phyloP scores from a whole-genome alignment of 768 basidiomycete species.

The Hemileccinum rubropunctum region DNA sequence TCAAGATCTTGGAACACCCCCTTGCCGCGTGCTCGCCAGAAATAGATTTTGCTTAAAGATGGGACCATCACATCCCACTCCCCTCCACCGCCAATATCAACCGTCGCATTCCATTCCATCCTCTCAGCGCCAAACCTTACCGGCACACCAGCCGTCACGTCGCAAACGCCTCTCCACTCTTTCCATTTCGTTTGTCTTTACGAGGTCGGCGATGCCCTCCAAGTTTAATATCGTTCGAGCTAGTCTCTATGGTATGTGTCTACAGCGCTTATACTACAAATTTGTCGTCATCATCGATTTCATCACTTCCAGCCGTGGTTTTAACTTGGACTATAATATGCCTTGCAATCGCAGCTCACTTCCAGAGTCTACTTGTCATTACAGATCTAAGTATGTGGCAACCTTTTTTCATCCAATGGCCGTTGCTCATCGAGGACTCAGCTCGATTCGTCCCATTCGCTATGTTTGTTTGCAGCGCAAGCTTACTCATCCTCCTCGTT shows the following conservation, averaged over 20 bases:
- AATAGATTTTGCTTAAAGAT: conserved; percentile 28
- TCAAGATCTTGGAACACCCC: conserved; percentile 23
- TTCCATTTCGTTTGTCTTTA: conserved; percentile 31
- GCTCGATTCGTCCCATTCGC: conserved; percentile 88
- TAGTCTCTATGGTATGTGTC: conserved; percentile 59
- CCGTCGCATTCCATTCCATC: conserved; percentile 18
- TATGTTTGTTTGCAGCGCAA: conserved; percentile 73
- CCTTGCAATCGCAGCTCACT: conserved; percentile 76
- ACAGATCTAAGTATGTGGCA: conserved; percentile 72
- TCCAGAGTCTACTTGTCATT: conserved; percentile 65
- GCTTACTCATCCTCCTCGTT: conserved; percentile 61
- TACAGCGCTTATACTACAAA: neutral
- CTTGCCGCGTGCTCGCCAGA: conserved; percentile 28
- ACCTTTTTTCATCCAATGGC: neutral
- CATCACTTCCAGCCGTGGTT: conserved; percentile 47
- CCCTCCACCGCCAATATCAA: conserved; percentile 26
- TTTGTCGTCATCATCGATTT: conserved; percentile 5
- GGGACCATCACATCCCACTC: conserved; percentile 21
- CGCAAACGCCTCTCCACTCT: conserved; percentile 33
- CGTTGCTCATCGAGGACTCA: conserved; percentile 28
- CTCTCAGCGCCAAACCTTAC: conserved; percentile 19
- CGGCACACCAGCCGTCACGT: conserved; percentile 30
- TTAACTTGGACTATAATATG: conserved; percentile 77
- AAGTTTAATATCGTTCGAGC: conserved; percentile 69
- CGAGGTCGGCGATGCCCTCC: conserved; percentile 55